A percentile compares a stretch with the other conserved stretches of the same genome.
These are phyloP conservation scores for Limonium bicolor DNA, from an alignment of 148 eudicot genomes.

Conservation along the genomic window DNA sequence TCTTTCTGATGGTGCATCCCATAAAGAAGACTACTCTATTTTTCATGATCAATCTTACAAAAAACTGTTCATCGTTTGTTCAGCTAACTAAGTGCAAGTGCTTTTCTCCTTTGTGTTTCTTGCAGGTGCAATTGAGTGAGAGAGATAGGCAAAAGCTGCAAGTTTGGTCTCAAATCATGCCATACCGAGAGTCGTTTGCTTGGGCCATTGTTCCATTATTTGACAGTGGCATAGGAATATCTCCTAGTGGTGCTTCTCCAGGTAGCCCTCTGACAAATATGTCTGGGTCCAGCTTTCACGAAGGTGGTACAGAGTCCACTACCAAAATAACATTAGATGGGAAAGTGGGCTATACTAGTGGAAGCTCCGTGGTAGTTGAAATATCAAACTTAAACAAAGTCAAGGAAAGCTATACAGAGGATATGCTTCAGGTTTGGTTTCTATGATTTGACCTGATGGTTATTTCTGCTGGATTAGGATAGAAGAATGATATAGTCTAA, in stretches of 20 bases:
- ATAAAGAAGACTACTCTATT: no score
- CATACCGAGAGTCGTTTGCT: constrained; percentile 92
- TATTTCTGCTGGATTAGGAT: no score
- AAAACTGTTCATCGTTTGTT: no score
- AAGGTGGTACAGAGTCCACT: constrained; percentile 53
- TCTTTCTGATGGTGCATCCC: no score
- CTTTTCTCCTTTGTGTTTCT: background rate
- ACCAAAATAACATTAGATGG: constrained; percentile 83
- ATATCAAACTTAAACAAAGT: constrained; percentile 93
- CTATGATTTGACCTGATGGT: no score
- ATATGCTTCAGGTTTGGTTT: constrained; percentile 65
- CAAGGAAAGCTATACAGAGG: constrained; percentile 96
- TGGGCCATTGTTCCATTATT: constrained; percentile 97
- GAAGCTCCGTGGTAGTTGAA: constrained; percentile 90
- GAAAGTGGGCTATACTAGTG: constrained; percentile 59
- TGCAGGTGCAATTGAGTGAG: constrained; percentile 84
- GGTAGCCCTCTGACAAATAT: constrained; percentile 74
- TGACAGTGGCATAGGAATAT: constrained; percentile 55
- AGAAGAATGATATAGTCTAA: no score
- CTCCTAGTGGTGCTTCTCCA: constrained; percentile 87
- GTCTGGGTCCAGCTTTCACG: constrained; percentile 67
- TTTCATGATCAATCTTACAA: no score
- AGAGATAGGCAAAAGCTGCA: constrained; percentile 96
- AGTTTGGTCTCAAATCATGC: constrained; percentile 96
- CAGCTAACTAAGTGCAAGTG: no score